Evolutionary conservation across 306 rosid species (phyloP).

Genomic region (Sicyos edulis): DNA sequence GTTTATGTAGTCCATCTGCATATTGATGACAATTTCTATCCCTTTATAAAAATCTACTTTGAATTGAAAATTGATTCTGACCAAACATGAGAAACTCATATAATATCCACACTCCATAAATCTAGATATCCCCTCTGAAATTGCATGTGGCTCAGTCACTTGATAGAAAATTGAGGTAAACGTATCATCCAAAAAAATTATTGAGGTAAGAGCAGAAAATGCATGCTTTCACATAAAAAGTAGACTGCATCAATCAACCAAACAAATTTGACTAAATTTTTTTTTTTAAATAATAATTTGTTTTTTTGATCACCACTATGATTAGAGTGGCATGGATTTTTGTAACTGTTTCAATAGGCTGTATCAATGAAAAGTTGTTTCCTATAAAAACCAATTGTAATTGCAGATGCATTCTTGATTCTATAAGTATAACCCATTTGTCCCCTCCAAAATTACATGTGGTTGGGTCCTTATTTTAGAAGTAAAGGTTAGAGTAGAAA

Average conservation of each 20-base stretch:
- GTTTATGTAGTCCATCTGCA: conserved; percentile 44
- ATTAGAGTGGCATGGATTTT: too few species aligned
- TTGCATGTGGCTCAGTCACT: conserved; percentile 8
- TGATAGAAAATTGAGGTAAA: background rate
- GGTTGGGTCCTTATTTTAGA: background rate
- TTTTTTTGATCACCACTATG: too few species aligned
- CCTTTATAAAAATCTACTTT: conserved; percentile 1
- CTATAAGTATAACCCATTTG: background rate
- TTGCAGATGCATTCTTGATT: background rate
- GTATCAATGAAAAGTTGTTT: too few species aligned
- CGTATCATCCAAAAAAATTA: background rate
- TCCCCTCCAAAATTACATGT: background rate
- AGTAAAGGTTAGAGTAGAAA: background rate
- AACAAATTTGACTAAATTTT: background rate
- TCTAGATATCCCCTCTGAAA: background rate
- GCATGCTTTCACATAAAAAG: background rate
- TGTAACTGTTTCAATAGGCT: too few species aligned
- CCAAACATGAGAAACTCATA: background rate
- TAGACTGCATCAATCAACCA: background rate
- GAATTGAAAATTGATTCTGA: background rate
- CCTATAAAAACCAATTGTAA: background rate
- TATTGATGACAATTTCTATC: background rate
- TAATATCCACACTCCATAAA: background rate
- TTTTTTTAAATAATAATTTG: background rate
- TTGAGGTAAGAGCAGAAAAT: background rate